These are phyloP conservation scores for Neurospora sublineolata DNA, from an alignment of 495 filamentous ascomycete species.

Conservation along the genomic window DNA sequence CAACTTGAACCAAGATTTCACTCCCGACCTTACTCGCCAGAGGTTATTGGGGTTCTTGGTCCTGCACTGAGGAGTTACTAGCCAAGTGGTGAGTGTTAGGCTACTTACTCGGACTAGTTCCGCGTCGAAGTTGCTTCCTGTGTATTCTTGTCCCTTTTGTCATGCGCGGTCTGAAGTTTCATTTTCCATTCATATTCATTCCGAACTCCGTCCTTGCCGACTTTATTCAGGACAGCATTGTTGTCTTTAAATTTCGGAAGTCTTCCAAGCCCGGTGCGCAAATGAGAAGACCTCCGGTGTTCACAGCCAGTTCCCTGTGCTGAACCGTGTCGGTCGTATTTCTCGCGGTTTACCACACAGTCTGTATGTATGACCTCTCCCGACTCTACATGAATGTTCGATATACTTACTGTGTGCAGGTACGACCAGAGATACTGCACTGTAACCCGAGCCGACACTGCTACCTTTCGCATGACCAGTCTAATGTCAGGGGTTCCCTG, in stretches of 20 bases:
- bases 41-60: not conserved
- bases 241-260: not conserved
- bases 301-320: not conserved
- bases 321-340: not conserved
- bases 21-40: not conserved
- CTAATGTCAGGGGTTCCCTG: not conserved
- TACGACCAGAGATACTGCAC: not conserved
- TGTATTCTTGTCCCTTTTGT: not conserved
- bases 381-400: not conserved
- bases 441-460: not conserved
- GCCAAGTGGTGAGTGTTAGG: not conserved
- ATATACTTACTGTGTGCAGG: not conserved
- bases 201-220: not conserved
- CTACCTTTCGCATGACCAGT: not conserved
- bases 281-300: not conserved
- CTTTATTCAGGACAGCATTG: not conserved
- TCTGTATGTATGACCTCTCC: not conserved
- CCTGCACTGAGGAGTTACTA: not conserved
- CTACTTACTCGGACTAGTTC: not conserved
- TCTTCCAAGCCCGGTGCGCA: not conserved
- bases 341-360: not conserved
- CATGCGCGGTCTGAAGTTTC: no score
- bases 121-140: not conserved
- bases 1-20: not conserved
- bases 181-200: not conserved